Evolutionary conservation across 2,329 filamentous ascomycete species (phyloP), one percentile per base, ranked within the genome.

Genomic region (Tolypocladium amazonense): DNA sequence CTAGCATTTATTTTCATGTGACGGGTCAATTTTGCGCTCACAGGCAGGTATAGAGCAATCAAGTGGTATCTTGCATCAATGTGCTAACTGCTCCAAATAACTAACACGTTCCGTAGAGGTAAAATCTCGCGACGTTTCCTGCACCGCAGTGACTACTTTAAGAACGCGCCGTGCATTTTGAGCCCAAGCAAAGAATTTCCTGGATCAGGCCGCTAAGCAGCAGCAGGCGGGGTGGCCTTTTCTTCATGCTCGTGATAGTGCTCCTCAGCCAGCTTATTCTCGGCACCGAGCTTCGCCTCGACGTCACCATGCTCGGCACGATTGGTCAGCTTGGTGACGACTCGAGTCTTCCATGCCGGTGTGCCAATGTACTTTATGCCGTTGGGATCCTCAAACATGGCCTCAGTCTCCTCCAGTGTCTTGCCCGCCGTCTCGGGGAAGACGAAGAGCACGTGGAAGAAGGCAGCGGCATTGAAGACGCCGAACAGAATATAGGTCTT

Each of bases 371-470:
- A 70, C 53, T 61, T 61, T 59, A 70, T 65, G 35, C 69, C 69
- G 56, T 71, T 68, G 62, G 68, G 67, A 45, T 71, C 70, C 57
- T 77, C 75, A 59, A 82, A 82, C 58, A 81, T 78, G 47, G 71
- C 70, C 56, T 79, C 77, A 2, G 81, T 76, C 62, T 83, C 81
- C 62, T 84, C 81, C 1, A 84, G 73, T 0, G 78, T 78, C 72
- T 82, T 82, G 58, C 79, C 78, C 30, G 76, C 75, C 0, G 81
- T 85, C 69, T 85, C 81, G 0, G 81, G 81, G 71, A 84, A 85
- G 56, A 78, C 65, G 64, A 85, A 83, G 67, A 79, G 78, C 35
- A 78, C 76, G 64, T 82, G 79, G 58, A 79, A 65, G 59, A 80
- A 78, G 70, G 80, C 80, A 43, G 70, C 64, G n/a, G 73, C 72